These are phyloP conservation scores for Candida jianshihensis DNA, from an alignment of 805 yeast species.

Conservation along the genomic window DNA sequence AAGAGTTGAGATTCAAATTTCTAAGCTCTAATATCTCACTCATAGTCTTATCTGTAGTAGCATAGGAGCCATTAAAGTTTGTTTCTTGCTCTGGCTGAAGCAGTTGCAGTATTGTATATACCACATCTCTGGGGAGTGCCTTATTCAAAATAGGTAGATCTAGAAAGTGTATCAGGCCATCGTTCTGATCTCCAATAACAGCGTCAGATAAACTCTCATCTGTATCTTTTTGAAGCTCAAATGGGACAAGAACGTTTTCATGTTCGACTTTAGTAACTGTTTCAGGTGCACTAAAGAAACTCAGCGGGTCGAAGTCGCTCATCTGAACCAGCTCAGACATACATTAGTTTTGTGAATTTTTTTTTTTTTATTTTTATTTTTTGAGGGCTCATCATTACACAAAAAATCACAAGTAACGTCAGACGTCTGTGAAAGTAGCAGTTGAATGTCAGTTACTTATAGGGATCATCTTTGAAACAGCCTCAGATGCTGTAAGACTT, in stretches of 20 bases:
- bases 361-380: no score
- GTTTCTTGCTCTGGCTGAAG: constrained; percentile 42
- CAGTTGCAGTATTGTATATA: constrained; percentile 39
- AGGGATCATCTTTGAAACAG: no score
- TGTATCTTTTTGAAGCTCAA: not conserved
- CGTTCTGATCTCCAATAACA: constrained; percentile 16
- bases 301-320: constrained; percentile 29
- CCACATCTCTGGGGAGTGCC: constrained; percentile 40
- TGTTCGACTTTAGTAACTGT: not conserved
- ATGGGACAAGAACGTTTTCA: no score
- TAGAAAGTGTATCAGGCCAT: constrained; percentile 38
- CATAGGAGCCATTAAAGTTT: constrained; percentile 50
- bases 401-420: no score
- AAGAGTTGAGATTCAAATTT: constrained; percentile 24
- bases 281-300: constrained; percentile 24
- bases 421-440: no score
- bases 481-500: no score
- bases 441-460: no score
- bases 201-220: not conserved
- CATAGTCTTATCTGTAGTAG: no score
- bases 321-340: not conserved
- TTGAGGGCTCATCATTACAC: no score
- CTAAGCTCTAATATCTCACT: no score
- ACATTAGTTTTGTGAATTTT: not conserved
- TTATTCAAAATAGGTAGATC: constrained; percentile 51